Evolutionary conservation across 345 rosid species (phyloP), one percentile per base, ranked within the genome.

Genomic region (Erodium maritimum): DNA sequence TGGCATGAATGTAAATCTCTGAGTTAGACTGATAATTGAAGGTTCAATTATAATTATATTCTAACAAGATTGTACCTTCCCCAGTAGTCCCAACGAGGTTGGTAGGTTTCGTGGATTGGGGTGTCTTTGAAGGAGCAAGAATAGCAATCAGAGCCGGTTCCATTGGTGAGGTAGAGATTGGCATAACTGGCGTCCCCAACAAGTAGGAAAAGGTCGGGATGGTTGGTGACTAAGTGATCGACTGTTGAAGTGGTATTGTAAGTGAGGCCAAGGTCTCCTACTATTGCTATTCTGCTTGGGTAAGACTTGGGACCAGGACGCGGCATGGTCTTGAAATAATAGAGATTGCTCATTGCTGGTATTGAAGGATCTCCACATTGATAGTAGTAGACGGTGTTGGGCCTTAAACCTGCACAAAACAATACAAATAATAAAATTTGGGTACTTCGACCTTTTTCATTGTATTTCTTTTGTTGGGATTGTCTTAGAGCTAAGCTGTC

Each of bases 81-180:
- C 96, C 95, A 88, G 55, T 74, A 79, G 66, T 88, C 98, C 98
- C 98, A 91, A 14, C 95, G 90, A 75, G 98, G 98, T 77, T 91
- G 98, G 72, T 84, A 88, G 2, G 78, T 77, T 70, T 84, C 85
- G 13, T 82, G 85, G 24, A 86, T 82, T 5, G 91, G 91, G 33
- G 86, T 69, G 12, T 69, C 54, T 0, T 81, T 13, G 71, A 88
- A 83, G 0, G 77, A 62, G 58, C 80, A 75, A 13, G 78, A 74
- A 73, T 67, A 69, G 68, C 91, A 84, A 57, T 76, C 75, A 19
- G 80, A 56, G 21, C 69, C 75, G 20, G 82, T 77, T 60, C 89
- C 87, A 62, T 86, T 80, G 0, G 94, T 73, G 18, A 74, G 75
- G 66, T 86, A 91, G 67, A 82, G 52, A 66, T 91, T 82, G 0